Evolutionary conservation across 352 stramenopile species (phyloP).

Genomic region (Phytophthora meadii): DNA sequence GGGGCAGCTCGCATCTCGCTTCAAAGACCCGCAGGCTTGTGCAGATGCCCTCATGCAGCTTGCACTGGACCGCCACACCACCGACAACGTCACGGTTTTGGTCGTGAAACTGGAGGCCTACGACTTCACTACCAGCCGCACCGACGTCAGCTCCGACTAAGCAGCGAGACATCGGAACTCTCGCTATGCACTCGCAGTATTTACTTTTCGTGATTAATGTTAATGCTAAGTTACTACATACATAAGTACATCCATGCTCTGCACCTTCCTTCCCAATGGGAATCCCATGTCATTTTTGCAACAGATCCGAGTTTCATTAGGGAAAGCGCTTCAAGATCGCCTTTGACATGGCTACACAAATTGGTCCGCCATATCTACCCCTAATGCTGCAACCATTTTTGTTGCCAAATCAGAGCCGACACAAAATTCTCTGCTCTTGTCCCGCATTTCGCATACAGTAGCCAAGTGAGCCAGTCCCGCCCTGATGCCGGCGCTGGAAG

Average conservation of each 20-base stretch:
- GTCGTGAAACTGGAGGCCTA: slow-evolving; percentile 73
- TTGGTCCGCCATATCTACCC: neutral
- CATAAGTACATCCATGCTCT: neutral
- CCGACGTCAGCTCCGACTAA: slow-evolving; percentile 34
- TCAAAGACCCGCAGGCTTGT: slow-evolving; percentile 59
- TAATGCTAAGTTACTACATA: slow-evolving; percentile 29
- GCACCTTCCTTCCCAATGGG: no score
- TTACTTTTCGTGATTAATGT: slow-evolving; percentile 33
- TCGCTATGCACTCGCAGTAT: slow-evolving; percentile 28
- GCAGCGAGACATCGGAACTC: slow-evolving; percentile 10
- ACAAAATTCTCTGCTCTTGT: slow-evolving; percentile 5
- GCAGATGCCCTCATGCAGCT: slow-evolving; percentile 69
- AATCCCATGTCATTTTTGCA: neutral
- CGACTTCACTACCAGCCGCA: slow-evolving; percentile 40
- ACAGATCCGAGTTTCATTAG: neutral
- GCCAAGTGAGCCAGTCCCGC: slow-evolving; percentile 3
- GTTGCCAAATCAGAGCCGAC: neutral
- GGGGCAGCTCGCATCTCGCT: slow-evolving; percentile 59
- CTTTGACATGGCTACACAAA: slow-evolving; percentile 6
- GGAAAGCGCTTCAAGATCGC: neutral
- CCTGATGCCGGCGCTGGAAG: slow-evolving; percentile 83
- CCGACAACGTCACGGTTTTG: slow-evolving; percentile 85
- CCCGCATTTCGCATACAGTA: slow-evolving; percentile 30
- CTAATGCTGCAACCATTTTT: neutral
- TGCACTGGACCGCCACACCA: slow-evolving; percentile 58